These are phyloP conservation scores for Psilocybe azurescens DNA, from an alignment of 768 basidiomycete species.

Conservation along the genomic window DNA sequence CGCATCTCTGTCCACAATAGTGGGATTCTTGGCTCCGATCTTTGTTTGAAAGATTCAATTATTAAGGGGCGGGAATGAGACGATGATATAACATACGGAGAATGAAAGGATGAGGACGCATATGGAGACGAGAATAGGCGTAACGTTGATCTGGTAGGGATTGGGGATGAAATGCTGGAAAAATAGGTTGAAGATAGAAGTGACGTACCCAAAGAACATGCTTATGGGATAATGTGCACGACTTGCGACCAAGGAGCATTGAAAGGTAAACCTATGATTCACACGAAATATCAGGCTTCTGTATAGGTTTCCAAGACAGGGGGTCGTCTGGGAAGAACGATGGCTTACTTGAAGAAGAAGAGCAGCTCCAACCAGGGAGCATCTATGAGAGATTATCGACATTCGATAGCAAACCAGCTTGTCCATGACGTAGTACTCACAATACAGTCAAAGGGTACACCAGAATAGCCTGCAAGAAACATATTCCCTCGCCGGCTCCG, in stretches of 20 bases:
- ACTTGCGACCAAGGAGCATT: background rate
- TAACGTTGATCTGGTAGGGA: background rate
- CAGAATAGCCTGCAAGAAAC: conserved; percentile 1
- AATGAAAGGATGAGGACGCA: background rate
- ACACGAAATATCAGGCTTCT: background rate
- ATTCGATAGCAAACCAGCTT: background rate
- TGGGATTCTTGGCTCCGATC: background rate
- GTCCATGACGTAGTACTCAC: background rate
- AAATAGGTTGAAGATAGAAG: background rate
- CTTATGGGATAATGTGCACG: background rate
- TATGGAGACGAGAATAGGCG: background rate
- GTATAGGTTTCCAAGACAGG: background rate
- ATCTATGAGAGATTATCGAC: background rate
- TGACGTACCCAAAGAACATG: conserved; percentile 1
- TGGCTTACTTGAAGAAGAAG: background rate
- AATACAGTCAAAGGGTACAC: conserved; percentile 4
- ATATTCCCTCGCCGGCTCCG: background rate
- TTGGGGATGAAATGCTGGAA: background rate
- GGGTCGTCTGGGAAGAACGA: background rate
- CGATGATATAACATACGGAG: background rate
- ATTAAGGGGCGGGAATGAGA: background rate
- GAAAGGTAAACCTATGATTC: background rate
- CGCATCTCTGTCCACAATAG: background rate
- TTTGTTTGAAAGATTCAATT: background rate
- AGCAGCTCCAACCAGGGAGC: background rate